Evolutionary conservation across 106 monocot genomes (phyloP).

Genomic region (Posidonia australis): DNA sequence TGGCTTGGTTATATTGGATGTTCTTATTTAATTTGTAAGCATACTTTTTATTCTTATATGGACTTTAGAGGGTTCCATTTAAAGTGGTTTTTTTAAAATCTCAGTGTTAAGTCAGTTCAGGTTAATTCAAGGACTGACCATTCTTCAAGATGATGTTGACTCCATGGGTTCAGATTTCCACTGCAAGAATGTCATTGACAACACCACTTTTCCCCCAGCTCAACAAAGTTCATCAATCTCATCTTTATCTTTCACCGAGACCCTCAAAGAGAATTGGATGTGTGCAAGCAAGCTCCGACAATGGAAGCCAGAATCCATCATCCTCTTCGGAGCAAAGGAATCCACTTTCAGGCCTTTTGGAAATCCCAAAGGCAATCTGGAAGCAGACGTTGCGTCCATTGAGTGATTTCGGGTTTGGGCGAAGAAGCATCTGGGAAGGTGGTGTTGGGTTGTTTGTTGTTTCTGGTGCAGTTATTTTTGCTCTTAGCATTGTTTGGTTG

Average conservation of each 20-base stretch:
- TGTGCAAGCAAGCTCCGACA: conserved; percentile 17
- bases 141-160: not conserved
- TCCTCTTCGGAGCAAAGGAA: conserved; percentile 16
- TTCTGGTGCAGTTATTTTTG: conserved; percentile 57
- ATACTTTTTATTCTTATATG: too few relatives aligned
- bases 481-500: conserved; percentile 64
- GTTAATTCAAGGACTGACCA: too few relatives aligned
- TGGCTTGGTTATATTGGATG: too few relatives aligned
- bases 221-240: not conserved
- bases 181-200: not conserved
- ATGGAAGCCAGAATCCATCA: conserved; percentile 13
- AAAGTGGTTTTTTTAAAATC: too few relatives aligned
- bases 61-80: too few relatives aligned
- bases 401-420: conserved; percentile 62
- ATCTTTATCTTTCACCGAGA: not conserved
- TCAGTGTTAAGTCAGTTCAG: too few relatives aligned
- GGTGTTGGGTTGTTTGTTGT: conserved; percentile 78
- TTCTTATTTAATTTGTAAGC: too few relatives aligned
- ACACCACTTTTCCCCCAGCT: not conserved
- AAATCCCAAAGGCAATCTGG: conserved; percentile 46
- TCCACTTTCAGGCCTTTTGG: conserved; percentile 34
- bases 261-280: not conserved
- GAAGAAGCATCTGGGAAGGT: conserved; percentile 78
- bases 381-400: conserved; percentile 42
- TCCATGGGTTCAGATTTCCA: conserved; percentile 6